phyloP scores from a whole-genome alignment of 2,329 filamentous ascomycete species.

The Harringtonia aguacate region DNA sequence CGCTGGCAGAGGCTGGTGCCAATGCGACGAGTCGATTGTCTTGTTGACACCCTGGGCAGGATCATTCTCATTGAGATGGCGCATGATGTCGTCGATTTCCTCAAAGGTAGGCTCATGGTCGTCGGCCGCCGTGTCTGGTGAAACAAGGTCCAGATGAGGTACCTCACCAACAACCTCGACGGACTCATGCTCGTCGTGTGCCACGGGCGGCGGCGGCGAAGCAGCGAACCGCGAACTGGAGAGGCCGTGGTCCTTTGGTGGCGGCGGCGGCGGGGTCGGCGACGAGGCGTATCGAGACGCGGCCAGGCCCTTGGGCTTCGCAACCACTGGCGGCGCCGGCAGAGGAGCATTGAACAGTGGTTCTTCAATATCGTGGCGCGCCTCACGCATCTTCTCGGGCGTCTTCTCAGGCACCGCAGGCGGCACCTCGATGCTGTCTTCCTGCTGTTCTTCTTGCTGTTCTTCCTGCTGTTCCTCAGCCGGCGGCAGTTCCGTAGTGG shows the following conservation, averaged over 20 bases:
- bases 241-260: conserved; percentile 30
- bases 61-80: conserved; percentile 64
- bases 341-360: too few species aligned
- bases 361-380: too few species aligned
- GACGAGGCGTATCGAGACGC: conserved; percentile 35
- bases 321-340: conserved; percentile 10
- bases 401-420: background rate
- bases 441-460: background rate
- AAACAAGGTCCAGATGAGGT: conserved; percentile 3
- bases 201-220: conserved; percentile 26
- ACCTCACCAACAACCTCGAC: too few species aligned
- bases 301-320: conserved; percentile 26
- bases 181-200: background rate
- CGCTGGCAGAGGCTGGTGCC: conserved; percentile 33
- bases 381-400: too few species aligned
- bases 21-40: conserved; percentile 31
- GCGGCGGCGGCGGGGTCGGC: conserved; percentile 19
- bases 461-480: background rate
- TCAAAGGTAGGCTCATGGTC: conserved; percentile 50
- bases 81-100: conserved; percentile 90
- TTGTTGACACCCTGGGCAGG: conserved; percentile 67
- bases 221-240: conserved; percentile 34
- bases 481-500: conserved; percentile 9
- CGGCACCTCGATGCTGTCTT: too few species aligned
- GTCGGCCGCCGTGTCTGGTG: conserved; percentile 13